A percentile compares a stretch with the other conserved stretches of the same genome.
phyloP scores from a whole-genome alignment of 192 early-diverging fungal genomes.

The Chytriomyces sp. region DNA sequence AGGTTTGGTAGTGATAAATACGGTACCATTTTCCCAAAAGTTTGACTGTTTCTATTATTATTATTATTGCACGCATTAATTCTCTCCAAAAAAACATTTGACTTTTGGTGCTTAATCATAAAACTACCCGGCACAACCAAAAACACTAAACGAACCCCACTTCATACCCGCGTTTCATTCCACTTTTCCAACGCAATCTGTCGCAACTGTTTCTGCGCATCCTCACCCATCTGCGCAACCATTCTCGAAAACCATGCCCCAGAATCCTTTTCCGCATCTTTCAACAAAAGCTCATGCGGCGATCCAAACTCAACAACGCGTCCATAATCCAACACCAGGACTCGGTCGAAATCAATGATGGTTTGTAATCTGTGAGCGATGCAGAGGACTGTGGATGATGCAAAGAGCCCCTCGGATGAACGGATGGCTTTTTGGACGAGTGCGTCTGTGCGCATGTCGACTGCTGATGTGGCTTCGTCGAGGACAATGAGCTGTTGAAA shows the following conservation, averaged over 20 bases:
- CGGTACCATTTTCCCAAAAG: no score
- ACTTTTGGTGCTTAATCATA: no score
- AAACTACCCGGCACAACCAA: no score
- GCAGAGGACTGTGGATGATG: constrained; percentile 53
- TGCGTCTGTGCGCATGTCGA: constrained; percentile 52
- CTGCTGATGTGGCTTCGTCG: constrained; percentile 55
- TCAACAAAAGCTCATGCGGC: constrained; percentile 49
- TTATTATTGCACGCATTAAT: no score
- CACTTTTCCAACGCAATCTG: constrained; percentile 42
- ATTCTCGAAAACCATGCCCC: constrained; percentile 52
- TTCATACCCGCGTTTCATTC: constrained; percentile 1
- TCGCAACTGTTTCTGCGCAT: constrained; percentile 38
- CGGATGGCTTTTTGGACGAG: constrained; percentile 51
- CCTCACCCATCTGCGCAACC: constrained; percentile 52
- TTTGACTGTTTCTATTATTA: no score
- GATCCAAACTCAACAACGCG: constrained; percentile 58
- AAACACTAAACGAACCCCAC: no score
- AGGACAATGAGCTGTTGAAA: constrained; percentile 42
- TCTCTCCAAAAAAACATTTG: no score
- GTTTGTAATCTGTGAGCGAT: constrained; percentile 58
- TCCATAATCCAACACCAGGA: constrained; percentile 53
- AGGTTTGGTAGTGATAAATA: no score
- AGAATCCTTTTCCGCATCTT: constrained; percentile 33
- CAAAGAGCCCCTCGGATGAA: constrained; percentile 39
- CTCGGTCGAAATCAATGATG: constrained; percentile 52